phyloP scores from a whole-genome alignment of 2,329 filamentous ascomycete species.

The Pezicula rhizophila region DNA sequence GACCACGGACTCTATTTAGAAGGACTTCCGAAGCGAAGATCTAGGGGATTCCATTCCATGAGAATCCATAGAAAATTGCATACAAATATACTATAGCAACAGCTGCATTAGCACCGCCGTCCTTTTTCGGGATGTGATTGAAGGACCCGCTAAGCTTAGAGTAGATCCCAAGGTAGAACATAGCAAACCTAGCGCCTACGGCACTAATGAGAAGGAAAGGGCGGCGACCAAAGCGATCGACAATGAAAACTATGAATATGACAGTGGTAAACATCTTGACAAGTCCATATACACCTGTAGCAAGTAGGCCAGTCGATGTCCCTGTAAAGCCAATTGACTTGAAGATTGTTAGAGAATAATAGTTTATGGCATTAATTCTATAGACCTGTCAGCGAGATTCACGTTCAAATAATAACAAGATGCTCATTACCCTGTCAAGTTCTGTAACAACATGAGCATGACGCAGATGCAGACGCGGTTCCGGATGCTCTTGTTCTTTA shows the following conservation, averaged over 20 bases:
- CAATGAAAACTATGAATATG: conserved; percentile 13
- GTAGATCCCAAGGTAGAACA: conserved; percentile 34
- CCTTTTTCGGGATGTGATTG: conserved; percentile 41
- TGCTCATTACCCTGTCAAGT: conserved; percentile 53
- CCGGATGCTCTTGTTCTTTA: conserved; percentile 44
- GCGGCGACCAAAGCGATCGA: conserved; percentile 13
- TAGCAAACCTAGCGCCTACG: conserved; percentile 33
- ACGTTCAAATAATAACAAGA: background rate
- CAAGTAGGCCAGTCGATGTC: conserved; percentile 32
- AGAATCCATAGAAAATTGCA: conserved; percentile 39
- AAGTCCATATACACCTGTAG: conserved; percentile 34
- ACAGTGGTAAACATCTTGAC: conserved; percentile 15
- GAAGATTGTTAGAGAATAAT: conserved; percentile 17
- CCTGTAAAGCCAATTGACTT: conserved; percentile 30
- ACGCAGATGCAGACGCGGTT: conserved; percentile 56
- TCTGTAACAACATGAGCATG: conserved; percentile 37
- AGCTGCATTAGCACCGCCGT: conserved; percentile 7
- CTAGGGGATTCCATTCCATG: conserved; percentile 35
- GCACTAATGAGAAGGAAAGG: conserved; percentile 32
- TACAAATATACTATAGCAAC: conserved; percentile 12
- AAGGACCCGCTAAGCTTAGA: conserved; percentile 30
- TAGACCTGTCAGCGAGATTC: background rate
- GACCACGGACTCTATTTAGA: conserved; percentile 30
- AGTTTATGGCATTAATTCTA: conserved; percentile 33
- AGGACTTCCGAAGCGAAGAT: conserved; percentile 36